Evolutionary conservation across 78 protist genomes (phyloP), one percentile per base, ranked within the genome.

Genomic region (slime mould (Dictyostelium discoideum)): DNA sequence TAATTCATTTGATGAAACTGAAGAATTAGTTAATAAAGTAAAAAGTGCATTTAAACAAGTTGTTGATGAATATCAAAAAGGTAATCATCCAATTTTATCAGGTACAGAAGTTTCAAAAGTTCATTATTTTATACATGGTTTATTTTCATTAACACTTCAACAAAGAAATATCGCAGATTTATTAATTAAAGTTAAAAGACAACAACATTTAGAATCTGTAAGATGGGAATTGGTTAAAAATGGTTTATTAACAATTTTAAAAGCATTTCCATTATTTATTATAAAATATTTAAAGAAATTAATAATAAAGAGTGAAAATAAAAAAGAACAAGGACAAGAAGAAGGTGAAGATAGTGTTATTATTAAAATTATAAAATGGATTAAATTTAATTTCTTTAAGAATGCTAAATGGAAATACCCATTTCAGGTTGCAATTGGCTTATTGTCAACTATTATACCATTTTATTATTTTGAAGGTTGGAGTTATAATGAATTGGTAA

Each of bases 51-150:
- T 65, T 67, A 80, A 80, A 26, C 39, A 60, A 46, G 20, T 88
- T 3, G 94, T 79, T 14, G 44, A 24, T 8, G 94, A 89, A 39
- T 89, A 81, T 81, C 87, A 81, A 46, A 81, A 44, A 24, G 29
- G 44, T 39, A 72, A 69, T 69, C 54, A 81, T 7, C 94, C 94
- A 18, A 32, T 44, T 3, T 60, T 89, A 20, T 72, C 6, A 9
- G 94, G 74, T n/a, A 13, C 84, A 11, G 94, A 89, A n/a, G 63
- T 81, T 39, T 65, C 87, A 18, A 81, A 67, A 46, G 37, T 89
- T 14, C 94, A 89, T 69, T 89, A 80, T 76, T 89, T 89, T 46
- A 81, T 89, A 13, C 84, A 81, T 89, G 87, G 94, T 37, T 42
- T 89, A 8, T 39, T 81, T 20, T 16, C 69, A 57, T 89, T 81